Evolutionary conservation across 2,329 filamentous ascomycete genomes (phyloP), one percentile per base, ranked within the genome.

Genomic region (Intubia oerlemansii): DNA sequence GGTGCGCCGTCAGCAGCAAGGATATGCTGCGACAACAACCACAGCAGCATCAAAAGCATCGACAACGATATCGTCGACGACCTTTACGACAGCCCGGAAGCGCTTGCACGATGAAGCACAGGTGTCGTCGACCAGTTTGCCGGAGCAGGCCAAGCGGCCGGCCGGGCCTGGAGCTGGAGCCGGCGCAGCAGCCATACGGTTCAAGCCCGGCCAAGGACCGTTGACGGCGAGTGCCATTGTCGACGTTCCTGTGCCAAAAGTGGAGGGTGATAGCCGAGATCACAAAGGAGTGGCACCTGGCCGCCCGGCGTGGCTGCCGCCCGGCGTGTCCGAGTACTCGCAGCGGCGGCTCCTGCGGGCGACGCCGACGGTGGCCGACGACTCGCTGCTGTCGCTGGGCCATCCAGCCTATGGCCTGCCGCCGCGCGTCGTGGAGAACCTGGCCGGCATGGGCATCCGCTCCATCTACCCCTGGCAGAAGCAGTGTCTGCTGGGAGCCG

Each of bases 401-500:
- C 66, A 81, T 44, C 53, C 61, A 2, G 52, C 51, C 22, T 84
- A 81, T 50, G 62, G 53, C 7, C 53, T 84, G 10, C 68, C 73
- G 3, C 38, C 48, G 1, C 47, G 54, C 15, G 50, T 82, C 22
- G 62, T 77, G 4, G 48, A 55, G 12, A 82, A 81, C 41, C 63
- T 82, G 41, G 57, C 56, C 27, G 49, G 53, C 0, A 53, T 77
- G 22, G 76, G 76, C n/a, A 74, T 84, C 32, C 62, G 56, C 23
- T 63, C 61, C 37, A 82, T 82, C 34, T 82, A 82, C 40, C 71
- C 73, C 3, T 84, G 77, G 77, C 77, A 82, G 47, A 74, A 74
- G 28, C 67, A 70, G 32, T 84, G 77, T 41, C 55, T 84, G 7
- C 54, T 74, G 30, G 67, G 69, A 0, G 67, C 68, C 0, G 66